Conservation (phyloP, 2,329 filamentous ascomycete genomes). For the Alternaria brassicicola region DNA sequence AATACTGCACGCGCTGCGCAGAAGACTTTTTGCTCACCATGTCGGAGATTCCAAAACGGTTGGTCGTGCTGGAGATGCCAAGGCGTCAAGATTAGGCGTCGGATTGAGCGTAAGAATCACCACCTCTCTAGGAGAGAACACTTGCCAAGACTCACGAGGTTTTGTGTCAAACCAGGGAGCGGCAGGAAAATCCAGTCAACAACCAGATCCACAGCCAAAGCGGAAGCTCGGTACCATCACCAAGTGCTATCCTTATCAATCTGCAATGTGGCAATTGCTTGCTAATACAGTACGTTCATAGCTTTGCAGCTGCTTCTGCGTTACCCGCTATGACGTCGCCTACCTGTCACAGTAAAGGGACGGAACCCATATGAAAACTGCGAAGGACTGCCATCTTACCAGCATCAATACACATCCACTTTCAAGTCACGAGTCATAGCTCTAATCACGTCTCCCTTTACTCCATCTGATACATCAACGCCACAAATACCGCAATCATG, state of each 20-base stretch:
- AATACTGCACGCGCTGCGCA: neutral
- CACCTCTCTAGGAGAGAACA: neutral
- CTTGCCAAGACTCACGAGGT: neutral
- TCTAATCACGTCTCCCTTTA: neutral
- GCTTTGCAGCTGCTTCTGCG: slow-evolving; percentile 9
- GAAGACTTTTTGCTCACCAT: neutral
- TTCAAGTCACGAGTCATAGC: neutral
- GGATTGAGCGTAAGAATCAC: neutral
- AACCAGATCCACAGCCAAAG: neutral
- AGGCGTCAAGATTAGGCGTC: too few relatives aligned
- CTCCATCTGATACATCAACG: neutral
- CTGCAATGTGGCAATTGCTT: slow-evolving; percentile 13
- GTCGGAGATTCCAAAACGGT: neutral
- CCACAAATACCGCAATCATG: slow-evolving; percentile 45
- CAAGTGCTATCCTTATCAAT: slow-evolving; percentile 4
- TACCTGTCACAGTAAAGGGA: slow-evolving; percentile 29
- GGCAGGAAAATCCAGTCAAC: neutral
- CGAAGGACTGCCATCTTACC: slow-evolving; percentile 3
- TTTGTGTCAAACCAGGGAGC: neutral
- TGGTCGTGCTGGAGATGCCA: neutral
- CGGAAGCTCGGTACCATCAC: slow-evolving; percentile 3
- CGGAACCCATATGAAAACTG: slow-evolving; percentile 4
- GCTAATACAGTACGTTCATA: slow-evolving; percentile 15
- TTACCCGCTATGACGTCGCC: slow-evolving; percentile 43
- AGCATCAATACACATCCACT: neutral